A percentile compares a stretch with the other conserved stretches of the same genome.
These are phyloP conservation scores for Globisporangium irregulare DNA, from an alignment of 352 stramenopile species.

Conservation along the genomic window DNA sequence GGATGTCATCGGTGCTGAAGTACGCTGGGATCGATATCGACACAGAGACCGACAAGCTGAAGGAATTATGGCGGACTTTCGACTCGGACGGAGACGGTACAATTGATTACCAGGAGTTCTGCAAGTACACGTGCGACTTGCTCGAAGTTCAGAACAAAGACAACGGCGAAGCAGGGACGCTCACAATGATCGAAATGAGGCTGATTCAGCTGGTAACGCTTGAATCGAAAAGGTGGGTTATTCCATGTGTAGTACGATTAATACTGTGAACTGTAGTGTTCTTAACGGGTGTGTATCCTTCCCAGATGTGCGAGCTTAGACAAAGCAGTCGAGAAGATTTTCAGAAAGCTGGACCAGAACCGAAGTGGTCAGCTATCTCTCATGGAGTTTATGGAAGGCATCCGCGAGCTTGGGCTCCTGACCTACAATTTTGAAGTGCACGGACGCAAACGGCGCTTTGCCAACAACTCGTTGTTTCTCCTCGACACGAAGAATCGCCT, in stretches of 20 bases:
- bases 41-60: conserved; percentile 28
- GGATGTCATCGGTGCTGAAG: conserved; percentile 30
- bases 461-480: conserved; percentile 36
- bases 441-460: conserved; percentile 37
- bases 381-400: conserved; percentile 40
- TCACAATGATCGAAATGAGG: conserved; percentile 30
- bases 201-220: conserved; percentile 36
- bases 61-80: conserved; percentile 39
- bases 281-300: not conserved
- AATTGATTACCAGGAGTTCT: conserved; percentile 47
- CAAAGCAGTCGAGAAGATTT: conserved; percentile 36
- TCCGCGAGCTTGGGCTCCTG: conserved; percentile 38
- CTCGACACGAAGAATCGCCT: conserved; percentile 32
- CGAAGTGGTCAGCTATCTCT: conserved; percentile 35
- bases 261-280: not conserved
- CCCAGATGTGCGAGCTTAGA: conserved; percentile 13
- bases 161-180: conserved; percentile 20
- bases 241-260: not conserved
- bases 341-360: conserved; percentile 38
- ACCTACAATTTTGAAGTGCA: conserved; percentile 51
- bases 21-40: conserved; percentile 34
- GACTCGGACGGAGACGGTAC: conserved; percentile 39
- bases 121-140: conserved; percentile 37
- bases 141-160: conserved; percentile 31
- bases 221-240: conserved; percentile 24